Percentiles rank a stretch among this genome's conserved stretches.
Conservation (phyloP, 2,329 filamentous ascomycete genomes). For the Colletotrichum sojae region DNA sequence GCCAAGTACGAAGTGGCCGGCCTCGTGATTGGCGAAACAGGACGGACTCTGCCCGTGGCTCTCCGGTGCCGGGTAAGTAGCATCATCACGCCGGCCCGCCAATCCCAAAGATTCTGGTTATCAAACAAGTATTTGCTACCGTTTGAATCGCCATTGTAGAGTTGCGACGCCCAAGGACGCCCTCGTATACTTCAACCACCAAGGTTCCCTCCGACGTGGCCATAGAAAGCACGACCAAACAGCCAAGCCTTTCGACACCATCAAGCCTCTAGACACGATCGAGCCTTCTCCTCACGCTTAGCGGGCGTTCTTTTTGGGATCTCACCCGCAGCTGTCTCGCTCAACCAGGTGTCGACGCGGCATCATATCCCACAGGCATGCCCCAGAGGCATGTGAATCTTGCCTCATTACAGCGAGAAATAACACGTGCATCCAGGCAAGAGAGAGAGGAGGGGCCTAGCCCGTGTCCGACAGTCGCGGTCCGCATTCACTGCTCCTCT, state of each 20-base stretch:
- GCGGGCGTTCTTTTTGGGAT: not conserved
- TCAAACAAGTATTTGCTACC: not conserved
- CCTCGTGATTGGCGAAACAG: too few relatives aligned
- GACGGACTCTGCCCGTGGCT: too few relatives aligned
- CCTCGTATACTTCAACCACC: not conserved
- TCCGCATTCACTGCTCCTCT: not conserved
- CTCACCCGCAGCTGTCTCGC: constrained; percentile 14
- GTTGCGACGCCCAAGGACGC: not conserved
- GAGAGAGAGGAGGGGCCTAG: not conserved
- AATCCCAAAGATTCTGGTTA: not conserved
- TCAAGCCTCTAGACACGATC: too few relatives aligned
- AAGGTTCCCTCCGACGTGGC: not conserved
- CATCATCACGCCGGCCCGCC: not conserved
- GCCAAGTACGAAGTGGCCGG: too few relatives aligned
- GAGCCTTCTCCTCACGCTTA: too few relatives aligned
- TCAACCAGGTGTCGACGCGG: not conserved
- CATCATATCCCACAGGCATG: not conserved
- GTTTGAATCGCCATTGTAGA: not conserved
- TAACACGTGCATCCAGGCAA: constrained; percentile 12
- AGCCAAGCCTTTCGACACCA: too few relatives aligned
- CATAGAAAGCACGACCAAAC: too few relatives aligned
- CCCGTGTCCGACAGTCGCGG: constrained; percentile 6
- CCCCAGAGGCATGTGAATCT: constrained; percentile 16
- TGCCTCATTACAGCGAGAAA: constrained; percentile 1
- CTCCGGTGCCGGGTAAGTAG: too few relatives aligned